These are phyloP conservation scores for Ophiostoma himal-ulmi DNA, from an alignment of 2,329 filamentous ascomycete genomes.

Conservation along the genomic window DNA sequence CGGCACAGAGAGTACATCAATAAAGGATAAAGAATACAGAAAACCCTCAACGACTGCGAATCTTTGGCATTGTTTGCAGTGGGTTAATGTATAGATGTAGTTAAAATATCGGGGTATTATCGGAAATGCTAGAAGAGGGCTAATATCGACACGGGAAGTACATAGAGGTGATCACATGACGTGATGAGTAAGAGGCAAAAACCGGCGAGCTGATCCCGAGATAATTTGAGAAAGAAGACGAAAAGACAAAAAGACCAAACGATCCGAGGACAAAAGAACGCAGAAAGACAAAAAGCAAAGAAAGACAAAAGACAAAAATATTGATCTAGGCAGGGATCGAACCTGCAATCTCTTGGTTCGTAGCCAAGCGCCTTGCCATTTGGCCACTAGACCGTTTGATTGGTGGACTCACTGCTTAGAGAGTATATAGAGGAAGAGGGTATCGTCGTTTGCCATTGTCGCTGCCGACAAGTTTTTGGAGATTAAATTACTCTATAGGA, in stretches of 20 bases:
- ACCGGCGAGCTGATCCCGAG: background rate
- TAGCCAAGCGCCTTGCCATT: slow-evolving; percentile 37
- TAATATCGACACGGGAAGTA: background rate
- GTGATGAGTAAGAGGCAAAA: background rate
- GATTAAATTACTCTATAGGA: too few relatives aligned
- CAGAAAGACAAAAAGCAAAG: background rate
- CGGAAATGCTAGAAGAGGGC: background rate
- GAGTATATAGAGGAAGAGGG: background rate
- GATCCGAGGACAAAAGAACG: background rate
- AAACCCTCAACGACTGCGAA: background rate
- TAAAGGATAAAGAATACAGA: background rate
- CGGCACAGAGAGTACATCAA: background rate
- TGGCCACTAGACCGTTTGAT: slow-evolving; percentile 29
- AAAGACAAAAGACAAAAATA: background rate
- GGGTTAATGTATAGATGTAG: background rate
- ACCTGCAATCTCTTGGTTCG: slow-evolving; percentile 38
- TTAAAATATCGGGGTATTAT: background rate
- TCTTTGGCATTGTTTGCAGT: background rate
- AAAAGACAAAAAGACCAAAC: background rate
- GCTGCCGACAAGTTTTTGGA: too few relatives aligned
- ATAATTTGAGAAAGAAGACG: background rate
- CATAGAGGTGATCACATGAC: background rate
- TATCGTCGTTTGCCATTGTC: too few relatives aligned
- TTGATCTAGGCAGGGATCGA: slow-evolving; percentile 34
- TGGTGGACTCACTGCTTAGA: background rate